Conservation (phyloP, 2,329 filamentous ascomycete genomes). For the Aspergillus alliaceus region DNA sequence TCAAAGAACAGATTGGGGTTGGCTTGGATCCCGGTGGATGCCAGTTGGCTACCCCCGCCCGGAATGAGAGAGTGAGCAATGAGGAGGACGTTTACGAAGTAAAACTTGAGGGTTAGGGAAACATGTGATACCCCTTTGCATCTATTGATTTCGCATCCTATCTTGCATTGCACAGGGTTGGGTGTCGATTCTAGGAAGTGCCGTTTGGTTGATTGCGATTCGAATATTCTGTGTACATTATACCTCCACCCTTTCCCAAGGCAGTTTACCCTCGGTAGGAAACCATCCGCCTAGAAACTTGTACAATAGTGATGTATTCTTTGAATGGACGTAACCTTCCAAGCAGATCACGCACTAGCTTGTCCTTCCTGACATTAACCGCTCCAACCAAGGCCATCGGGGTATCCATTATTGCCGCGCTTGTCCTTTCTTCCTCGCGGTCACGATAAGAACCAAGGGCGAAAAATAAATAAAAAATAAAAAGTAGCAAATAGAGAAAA, state of each 20-base stretch:
- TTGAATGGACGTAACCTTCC: not conserved
- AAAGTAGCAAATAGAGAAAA: not conserved
- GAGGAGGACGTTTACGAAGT: slow-evolving; percentile 49
- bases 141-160: not conserved
- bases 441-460: not conserved
- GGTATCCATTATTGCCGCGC: slow-evolving; percentile 1
- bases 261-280: not conserved
- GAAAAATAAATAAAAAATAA: too few relatives aligned
- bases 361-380: not conserved
- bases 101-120: not conserved
- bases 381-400: not conserved
- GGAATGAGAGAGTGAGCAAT: slow-evolving; percentile 51
- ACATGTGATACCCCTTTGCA: slow-evolving; percentile 2
- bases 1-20: slow-evolving; percentile 53
- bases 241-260: not conserved
- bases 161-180: slow-evolving; percentile 1
- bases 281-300: not conserved
- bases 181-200: not conserved
- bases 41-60: slow-evolving; percentile 53
- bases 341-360: not conserved
- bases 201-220: not conserved
- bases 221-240: not conserved
- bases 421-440: not conserved
- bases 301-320: not conserved
- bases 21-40: slow-evolving; percentile 56